Base-by-base conservation (phyloP, 805 yeast genomes). In the Helenozyma baotianmanensis region DNA sequence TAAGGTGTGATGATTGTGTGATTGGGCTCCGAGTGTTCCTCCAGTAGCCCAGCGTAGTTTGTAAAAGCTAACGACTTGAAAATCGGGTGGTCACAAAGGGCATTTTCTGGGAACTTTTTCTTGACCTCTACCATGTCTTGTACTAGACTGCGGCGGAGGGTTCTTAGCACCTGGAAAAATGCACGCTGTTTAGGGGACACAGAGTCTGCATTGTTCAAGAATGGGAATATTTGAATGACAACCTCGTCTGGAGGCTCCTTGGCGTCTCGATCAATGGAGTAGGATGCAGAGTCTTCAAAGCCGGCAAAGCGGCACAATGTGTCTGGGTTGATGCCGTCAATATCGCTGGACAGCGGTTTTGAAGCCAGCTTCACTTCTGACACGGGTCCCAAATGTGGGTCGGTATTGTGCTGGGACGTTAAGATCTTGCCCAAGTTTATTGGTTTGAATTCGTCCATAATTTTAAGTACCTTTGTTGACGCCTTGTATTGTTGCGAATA, bases 41-140 rank as follows among this genome's bases (percentile, higher is more conserved):
- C 19, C 19, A 17, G 8, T 8, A 8, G 33, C 13, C 32, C 18
- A n/a, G 40, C 43, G 35, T 41, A 55, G 7, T 38, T 31, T n/a
- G 35, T 33, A 33, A 56, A 56, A 4, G 35, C 28, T 4, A 29
- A 27, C 10, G 47, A 34, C 23, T 42, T 47, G 38, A 58, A 58
- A 9, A 56, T 42, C 10, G 56, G 51, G 32, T 56, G 58, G 21
- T 38, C 33, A 13, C 48, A 48, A 11, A 58, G 31, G 10, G 54
- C 47, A 29, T 52, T 53, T 4, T 39, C 30, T 4, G 61, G 62
- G 33, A 48, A 54, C 15, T 34, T 30, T 13, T 29, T 30, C 25
- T 43, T 43, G 2, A 58, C 27, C 5, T 51, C 36, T 7, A 53
- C 56, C 62, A 58, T 56, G 30, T 58, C 64, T 42, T 58, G 64